Conservation (phyloP, 2,329 filamentous ascomycete genomes). For the Chalaropsis thielavioides region DNA sequence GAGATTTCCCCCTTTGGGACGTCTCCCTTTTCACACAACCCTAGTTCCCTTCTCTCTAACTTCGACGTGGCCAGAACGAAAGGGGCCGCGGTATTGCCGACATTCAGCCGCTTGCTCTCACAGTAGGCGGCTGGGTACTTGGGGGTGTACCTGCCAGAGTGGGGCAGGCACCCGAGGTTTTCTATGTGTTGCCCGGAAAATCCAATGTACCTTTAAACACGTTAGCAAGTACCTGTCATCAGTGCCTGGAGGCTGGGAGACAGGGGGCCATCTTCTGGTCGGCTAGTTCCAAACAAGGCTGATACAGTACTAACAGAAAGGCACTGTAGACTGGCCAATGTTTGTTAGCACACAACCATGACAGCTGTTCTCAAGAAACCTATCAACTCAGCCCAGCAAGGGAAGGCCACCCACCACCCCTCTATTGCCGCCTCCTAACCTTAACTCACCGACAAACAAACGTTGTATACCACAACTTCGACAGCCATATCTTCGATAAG, state of each 20-base stretch:
- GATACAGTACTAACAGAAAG: conserved; percentile 11
- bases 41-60: neutral
- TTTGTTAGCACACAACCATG: conserved; percentile 14
- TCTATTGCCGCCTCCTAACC: conserved; percentile 5
- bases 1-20: neutral
- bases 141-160: neutral
- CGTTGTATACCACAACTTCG: conserved; percentile 16
- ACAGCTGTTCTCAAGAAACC: conserved; percentile 4
- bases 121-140: neutral
- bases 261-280: conserved; percentile 9
- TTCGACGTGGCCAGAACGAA: conserved; percentile 18
- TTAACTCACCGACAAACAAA: conserved; percentile 18
- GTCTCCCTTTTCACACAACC: neutral
- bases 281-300: neutral
- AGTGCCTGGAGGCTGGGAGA: conserved; percentile 16
- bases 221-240: neutral
- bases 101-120: neutral
- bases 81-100: conserved; percentile 1
- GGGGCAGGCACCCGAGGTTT: neutral
- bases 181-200: neutral
- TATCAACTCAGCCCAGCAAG: neutral
- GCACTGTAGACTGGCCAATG: neutral
- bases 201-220: neutral
- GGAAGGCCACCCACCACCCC: neutral
- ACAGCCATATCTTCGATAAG: conserved; percentile 15